phyloP scores from a whole-genome alignment of 371 early-diverging fungal species.

The Zychaea mexicana region DNA sequence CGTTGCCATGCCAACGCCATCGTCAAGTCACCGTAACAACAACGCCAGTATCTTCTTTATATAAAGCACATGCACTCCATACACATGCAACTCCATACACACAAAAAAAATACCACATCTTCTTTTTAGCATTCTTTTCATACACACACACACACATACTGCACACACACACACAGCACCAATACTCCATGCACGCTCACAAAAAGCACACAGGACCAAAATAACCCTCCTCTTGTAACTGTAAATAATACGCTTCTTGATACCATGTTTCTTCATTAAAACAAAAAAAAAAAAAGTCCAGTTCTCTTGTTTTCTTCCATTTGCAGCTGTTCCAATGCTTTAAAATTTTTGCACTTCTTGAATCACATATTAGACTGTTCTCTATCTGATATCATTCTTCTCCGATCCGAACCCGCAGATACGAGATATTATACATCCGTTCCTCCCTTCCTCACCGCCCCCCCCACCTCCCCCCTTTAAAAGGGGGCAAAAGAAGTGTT shows the following conservation, averaged over 20 bases:
- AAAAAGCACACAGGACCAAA: no score
- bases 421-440: no score
- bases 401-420: no score
- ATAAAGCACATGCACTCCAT: not conserved
- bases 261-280: no score
- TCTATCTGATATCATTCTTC: no score
- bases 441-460: no score
- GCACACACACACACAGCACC: not conserved
- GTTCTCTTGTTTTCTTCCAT: not conserved
- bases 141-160: not conserved
- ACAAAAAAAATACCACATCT: not conserved
- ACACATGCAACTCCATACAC: not conserved
- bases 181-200: no score
- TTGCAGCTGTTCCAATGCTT: not conserved
- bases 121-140: not conserved
- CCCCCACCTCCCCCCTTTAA: no score
- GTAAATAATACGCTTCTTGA: not conserved
- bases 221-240: not conserved
- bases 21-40: conserved; percentile 2
- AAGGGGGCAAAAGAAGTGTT: no score
- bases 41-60: conserved; percentile 7
- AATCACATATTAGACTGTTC: no score
- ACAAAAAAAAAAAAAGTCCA: not conserved
- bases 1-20: not conserved
- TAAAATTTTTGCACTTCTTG: not conserved